Evolutionary conservation across 228 moss, liverwort and hornwort genomes (phyloP), one percentile per base, ranked within the genome.

Genomic region (Sphagnum fallax): DNA sequence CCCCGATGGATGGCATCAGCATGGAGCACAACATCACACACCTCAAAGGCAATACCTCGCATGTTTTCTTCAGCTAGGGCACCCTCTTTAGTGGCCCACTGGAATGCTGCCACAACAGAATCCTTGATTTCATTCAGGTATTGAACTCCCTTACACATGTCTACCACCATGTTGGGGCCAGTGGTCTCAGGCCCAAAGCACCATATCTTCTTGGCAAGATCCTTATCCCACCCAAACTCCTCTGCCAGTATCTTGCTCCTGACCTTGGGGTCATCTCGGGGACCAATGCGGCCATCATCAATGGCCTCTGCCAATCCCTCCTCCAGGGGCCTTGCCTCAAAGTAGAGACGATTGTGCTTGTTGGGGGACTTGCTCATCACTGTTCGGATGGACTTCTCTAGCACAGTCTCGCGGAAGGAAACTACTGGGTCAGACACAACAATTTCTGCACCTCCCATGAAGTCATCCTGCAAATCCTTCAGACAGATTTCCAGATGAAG

Each of bases 181-280:
- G 90, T 92, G 51, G 88, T 92, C 70, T 92, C 90, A 0, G 90
- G 92, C 10, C 92, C 92, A 49, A 88, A 92, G 50, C 90, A 90
- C 92, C 92, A 92, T 50, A 92, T 88, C 86, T 90, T 90, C 88
- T 92, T 92, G 14, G 92, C 90, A 68, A 88, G 10, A 64, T 92
- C 92, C 82, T 90, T 92, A 77, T 92, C 92, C 92, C 92, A 92
- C 0, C 88, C 90, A 66, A 92, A 92, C 73, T 92, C 92, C 80
- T 88, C 88, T 4, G 88, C 80, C 66, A 92, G 61, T 15, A 86
- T 84, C 81, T 86, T 84, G 50, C 88, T 88, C 77, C 92, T 71
- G 10, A 71, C 86, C 81, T 92, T 92, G 4, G 88, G 83, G 65
- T 92, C 92, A 61, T 88, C 88, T 14, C 90, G 48, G 0, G 92